These are phyloP conservation scores for Thermoascus crustaceus DNA, from an alignment of 2,329 filamentous ascomycete species.

Conservation along the genomic window DNA sequence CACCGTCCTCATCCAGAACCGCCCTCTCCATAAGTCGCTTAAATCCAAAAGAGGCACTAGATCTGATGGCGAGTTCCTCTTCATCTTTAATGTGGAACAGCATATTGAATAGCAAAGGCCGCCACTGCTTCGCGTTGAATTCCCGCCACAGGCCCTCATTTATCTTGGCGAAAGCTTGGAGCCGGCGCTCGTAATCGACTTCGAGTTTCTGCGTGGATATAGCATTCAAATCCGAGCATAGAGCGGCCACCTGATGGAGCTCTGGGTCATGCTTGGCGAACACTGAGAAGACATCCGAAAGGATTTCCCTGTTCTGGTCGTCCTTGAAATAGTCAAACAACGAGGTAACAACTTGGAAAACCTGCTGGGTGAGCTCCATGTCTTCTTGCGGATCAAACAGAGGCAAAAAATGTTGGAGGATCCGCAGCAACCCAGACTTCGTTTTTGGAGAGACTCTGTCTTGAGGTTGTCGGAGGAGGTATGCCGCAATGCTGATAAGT, in stretches of 20 bases:
- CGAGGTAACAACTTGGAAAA: conserved; percentile 67
- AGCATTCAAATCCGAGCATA: conserved; percentile 76
- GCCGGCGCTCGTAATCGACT: conserved; percentile 76
- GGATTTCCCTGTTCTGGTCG: conserved; percentile 61
- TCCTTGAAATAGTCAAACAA: conserved; percentile 91
- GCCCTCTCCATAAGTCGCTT: conserved; percentile 66
- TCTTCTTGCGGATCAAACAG: conserved; percentile 52
- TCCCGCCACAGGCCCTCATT: conserved; percentile 52
- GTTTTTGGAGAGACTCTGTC: conserved; percentile 72
- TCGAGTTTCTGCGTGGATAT: conserved; percentile 65
- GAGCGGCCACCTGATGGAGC: conserved; percentile 54
- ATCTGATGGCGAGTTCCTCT: conserved; percentile 78
- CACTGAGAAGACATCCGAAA: conserved; percentile 64
- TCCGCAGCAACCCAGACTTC: conserved; percentile 71
- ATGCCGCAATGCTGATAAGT: conserved; percentile 70
- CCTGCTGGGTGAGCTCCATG: conserved; percentile 50
- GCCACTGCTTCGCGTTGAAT: conserved; percentile 69
- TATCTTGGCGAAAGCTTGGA: conserved; percentile 67
- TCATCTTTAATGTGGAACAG: conserved; percentile 78
- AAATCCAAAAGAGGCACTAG: conserved; percentile 73
- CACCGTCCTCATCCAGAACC: conserved; percentile 35
- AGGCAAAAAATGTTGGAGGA: conserved; percentile 72
- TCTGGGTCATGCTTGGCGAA: conserved; percentile 58
- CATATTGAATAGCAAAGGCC: conserved; percentile 80
- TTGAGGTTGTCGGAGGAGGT: conserved; percentile 75